Base-by-base conservation (phyloP, 2,329 filamentous ascomycete species). In the Aureobasidium vineae region DNA sequence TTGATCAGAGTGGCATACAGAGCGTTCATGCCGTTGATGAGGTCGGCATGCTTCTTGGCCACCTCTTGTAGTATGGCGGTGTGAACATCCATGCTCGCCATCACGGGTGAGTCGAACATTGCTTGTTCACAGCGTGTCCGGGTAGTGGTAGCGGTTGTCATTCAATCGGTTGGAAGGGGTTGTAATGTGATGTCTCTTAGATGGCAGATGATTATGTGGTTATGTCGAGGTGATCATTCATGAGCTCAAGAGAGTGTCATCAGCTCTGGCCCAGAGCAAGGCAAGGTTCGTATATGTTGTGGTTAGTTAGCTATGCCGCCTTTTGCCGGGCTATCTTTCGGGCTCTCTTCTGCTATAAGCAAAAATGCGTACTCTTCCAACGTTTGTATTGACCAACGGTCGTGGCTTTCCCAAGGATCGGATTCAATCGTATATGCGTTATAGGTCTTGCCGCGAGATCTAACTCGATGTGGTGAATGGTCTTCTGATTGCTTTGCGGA, bases 331-430 rank as follows among this genome's bases (percentile, higher is more conserved):
- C 11, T 36, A 26, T 38, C 10, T 15, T 4, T 7, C 15, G 21
- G 38, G 8, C 2, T 26, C 15, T 36, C 21, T n/a, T n/a, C 6
- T 19, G 41, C 49, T 59, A 59, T 59, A 59, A 45, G 41, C 49
- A 52, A 33, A 53, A 54, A 23, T 31, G 23, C 50, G 50, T 41
- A 28, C 13, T 23, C 38, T 2, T 31, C 26, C 23, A 31, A 47
- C 57, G 57, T 61, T 61, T 61, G 43, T 61, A 61, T 61, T 61
- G 57, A 38, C 19, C 19, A 49, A 61, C 38, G 57, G 57, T 36
- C 21, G 11, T 8, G 40, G 7, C 21, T 21, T 33, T 52, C 16
- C 54, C 38, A 43, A 45, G 40, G 40, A 45, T 59, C 40, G 38
- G 40, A 21, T 23, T 31, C 7, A 21, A 43, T 33, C 54, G 40